Percentiles rank a stretch among this genome's conserved stretches.
These are phyloP conservation scores for Salix suchowensis DNA, from an alignment of 345 rosid species.

Conservation along the genomic window DNA sequence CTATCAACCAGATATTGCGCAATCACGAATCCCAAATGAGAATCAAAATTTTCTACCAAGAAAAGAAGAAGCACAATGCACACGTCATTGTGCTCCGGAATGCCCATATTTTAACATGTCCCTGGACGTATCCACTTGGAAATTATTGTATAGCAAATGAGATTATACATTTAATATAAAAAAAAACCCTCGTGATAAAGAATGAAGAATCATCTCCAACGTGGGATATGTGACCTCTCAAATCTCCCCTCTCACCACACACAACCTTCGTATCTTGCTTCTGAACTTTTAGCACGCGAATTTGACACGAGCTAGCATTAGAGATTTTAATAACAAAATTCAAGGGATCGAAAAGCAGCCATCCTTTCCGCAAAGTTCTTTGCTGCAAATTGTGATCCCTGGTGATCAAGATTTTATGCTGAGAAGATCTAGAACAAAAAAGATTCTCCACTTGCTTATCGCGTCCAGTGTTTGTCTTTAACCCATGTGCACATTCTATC, in stretches of 20 bases:
- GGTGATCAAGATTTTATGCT: neutral
- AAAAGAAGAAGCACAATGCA: neutral
- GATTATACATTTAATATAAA: neutral
- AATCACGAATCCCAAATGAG: constrained; percentile 1
- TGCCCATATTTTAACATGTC: neutral
- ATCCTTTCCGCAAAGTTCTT: neutral
- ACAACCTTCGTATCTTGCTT: neutral
- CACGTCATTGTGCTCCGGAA: neutral
- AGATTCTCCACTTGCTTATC: neutral
- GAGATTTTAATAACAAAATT: neutral
- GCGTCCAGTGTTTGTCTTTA: neutral
- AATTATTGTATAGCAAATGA: neutral
- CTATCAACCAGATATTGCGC: constrained; percentile 26
- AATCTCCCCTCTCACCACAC: neutral
- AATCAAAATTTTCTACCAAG: constrained; percentile 1
- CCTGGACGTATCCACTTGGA: neutral
- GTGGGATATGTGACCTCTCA: neutral
- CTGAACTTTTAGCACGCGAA: constrained; percentile 5
- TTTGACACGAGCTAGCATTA: neutral
- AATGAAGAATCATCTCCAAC: neutral
- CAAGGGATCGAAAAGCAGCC: neutral
- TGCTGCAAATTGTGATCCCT: neutral
- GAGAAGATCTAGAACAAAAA: neutral
- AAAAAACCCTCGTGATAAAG: neutral
- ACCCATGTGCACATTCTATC: neutral